These are phyloP conservation scores for Apiospora rasikravindrae DNA, from an alignment of 2,329 filamentous ascomycete genomes.

Conservation along the genomic window DNA sequence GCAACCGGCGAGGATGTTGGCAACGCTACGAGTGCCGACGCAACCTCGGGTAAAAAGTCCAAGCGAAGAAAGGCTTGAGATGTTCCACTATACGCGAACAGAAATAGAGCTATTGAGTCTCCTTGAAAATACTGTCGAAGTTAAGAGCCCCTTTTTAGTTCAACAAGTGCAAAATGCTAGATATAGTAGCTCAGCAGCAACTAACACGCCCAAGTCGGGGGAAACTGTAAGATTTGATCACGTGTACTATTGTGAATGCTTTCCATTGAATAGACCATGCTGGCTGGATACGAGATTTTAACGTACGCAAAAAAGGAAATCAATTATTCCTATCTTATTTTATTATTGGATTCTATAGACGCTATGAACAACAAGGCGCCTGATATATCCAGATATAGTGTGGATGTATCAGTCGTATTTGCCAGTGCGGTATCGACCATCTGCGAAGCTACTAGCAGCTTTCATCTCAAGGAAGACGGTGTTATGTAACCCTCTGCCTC, in stretches of 20 bases:
- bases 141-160: not conserved
- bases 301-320: not conserved
- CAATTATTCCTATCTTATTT: not conserved
- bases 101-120: not conserved
- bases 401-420: not conserved
- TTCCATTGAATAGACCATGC: not conserved
- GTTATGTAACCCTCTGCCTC: not conserved
- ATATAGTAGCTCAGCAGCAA: not conserved
- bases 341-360: not conserved
- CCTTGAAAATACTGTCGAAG: not conserved
- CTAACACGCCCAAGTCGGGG: not conserved
- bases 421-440: not conserved
- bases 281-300: not conserved
- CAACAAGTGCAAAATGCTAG: not conserved
- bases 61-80: constrained; percentile 41
- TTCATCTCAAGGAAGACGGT: not conserved
- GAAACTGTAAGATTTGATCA: not conserved
- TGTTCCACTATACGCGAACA: not conserved
- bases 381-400: not conserved
- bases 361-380: not conserved
- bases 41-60: constrained; percentile 35
- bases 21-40: constrained; percentile 28
- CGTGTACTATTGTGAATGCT: not conserved
- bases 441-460: not conserved
- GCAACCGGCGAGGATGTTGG: constrained; percentile 34